Evolutionary conservation across 371 early-diverging fungal species (phyloP), one percentile per base, ranked within the genome.

Genomic region (Encephalitozoon intestinalis): DNA sequence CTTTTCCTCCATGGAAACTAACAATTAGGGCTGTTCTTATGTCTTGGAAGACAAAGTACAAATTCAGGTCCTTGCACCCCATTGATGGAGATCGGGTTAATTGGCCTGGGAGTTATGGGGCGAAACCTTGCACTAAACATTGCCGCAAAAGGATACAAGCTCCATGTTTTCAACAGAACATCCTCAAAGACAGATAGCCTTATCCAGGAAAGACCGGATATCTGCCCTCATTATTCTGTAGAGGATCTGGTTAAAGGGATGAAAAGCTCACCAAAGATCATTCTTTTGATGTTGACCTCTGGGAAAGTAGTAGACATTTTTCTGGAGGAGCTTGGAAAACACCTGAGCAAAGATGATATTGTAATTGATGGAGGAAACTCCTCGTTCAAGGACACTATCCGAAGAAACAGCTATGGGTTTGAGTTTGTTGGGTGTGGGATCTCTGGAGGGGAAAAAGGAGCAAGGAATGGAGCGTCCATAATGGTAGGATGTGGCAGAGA

Each of bases 331-430:
- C 86, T 95, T 77, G 79, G 91, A 49, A 92, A 92, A 40, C 87
- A 87, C 87, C 86, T 96, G 53, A 90, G 91, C 80, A 72, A 87
- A 76, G 93, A 94, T 34, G 98, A 97, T 85, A 91, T 95, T 82
- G 91, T 97, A 79, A 93, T 97, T 78, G 97, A 97, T 85, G 94
- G 95, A 81, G 97, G 97, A 75, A 97, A 97, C 89, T 95, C 95
- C 39, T 93, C 94, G 88, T 96, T 89, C 88, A 92, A 93, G 67
- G 96, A 96, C 85, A 90, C 94, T 71, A 90, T 91, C 73, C 90
- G 94, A 79, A 90, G 98, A 80, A 86, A 87, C 83, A 31, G 37
- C 9, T 64, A 73, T 54, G 51, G 70, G 44, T 82, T 73, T 43
- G 88, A 90, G 83, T 96, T 92, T 86, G 91, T 94, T 52, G 98